Evolutionary conservation across 169 alveolate genomes (phyloP), one percentile per base, ranked within the genome.

Genomic region (Eimeria necatrix): DNA sequence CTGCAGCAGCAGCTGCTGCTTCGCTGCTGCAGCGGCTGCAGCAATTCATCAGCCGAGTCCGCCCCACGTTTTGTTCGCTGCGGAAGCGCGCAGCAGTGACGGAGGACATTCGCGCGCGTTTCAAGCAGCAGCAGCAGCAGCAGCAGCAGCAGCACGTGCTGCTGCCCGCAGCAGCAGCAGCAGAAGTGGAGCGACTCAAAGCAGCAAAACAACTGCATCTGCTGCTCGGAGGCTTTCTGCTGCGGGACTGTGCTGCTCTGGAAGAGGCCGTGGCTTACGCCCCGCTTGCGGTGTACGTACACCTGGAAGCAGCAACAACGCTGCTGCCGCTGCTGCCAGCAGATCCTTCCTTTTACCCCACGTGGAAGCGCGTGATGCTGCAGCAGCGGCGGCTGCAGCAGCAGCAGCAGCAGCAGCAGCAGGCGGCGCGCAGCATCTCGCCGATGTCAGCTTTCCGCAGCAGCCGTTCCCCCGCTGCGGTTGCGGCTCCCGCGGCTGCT

Each of bases 261-360:
- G 96, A 93, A 41, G 96, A 93, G 73, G 96, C 96, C 53, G 64
- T 93, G 5, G 96, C 96, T 26, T 93, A 93, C 56, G 81, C 76
- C 81, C 96, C 96, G 0, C 93, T 93, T 41, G 70, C 60, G 32
- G 85, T 93, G 96, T 74, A 96, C 93, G 87, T 64, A 49, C 94
- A 88, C 94, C 74, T 88, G 41, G 68, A 68, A 7, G 87, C 32
- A 0, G 94, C 76, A 24, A n/a, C 78, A 26, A 41, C 73, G 52
- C 74, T 51, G 81, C 87, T 88, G 53, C 59, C 87, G 26, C 85
- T 18, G 20, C 74, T 88, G 46, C 81, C 94, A 41, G 87, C 41
- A 2, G 94, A 68, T 26, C 94, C 94, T 48, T 18, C 85, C 10
- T 14, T 18, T 53, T 71, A 88, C 59, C 94, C 86, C 41, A 60